A percentile compares a stretch with the other conserved stretches of the same genome.
phyloP scores from a whole-genome alignment of 2,329 filamentous ascomycete species.

The Massarina eburnea region DNA sequence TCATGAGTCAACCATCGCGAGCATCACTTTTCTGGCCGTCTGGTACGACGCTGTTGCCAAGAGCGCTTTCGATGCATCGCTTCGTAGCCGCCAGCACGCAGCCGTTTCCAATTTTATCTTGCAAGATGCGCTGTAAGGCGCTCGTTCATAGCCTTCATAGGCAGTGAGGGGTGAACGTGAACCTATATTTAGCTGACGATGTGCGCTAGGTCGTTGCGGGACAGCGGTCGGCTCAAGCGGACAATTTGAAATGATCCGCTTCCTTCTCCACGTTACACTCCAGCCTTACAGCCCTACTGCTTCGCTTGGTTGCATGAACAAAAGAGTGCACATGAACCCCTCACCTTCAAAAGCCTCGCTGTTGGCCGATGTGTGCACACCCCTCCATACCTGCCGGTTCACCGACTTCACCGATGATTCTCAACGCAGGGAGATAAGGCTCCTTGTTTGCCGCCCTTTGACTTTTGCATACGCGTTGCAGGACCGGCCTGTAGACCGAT shows the following conservation, averaged over 20 bases:
- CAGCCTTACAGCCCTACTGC: conserved; percentile 11
- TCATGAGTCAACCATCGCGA: no score
- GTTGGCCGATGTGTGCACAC: neutral
- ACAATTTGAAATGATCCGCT: neutral
- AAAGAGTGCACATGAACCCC: neutral
- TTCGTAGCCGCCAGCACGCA: conserved; percentile 5
- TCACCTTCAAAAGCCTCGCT: neutral
- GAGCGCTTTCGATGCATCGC: conserved; percentile 2
- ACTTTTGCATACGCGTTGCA: no score
- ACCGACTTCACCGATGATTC: no score
- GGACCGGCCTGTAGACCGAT: no score
- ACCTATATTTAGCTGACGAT: conserved; percentile 6
- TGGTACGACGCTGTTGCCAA: no score
- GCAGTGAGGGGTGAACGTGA: neutral
- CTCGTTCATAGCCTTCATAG: neutral
- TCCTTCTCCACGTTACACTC: neutral
- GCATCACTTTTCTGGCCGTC: no score
- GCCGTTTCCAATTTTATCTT: conserved; percentile 14
- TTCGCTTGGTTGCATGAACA: conserved; percentile 4
- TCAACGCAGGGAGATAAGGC: neutral
- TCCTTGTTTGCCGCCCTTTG: neutral
- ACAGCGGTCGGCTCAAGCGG: neutral
- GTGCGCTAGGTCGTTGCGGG: neutral
- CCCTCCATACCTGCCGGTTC: no score
- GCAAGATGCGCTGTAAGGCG: neutral